Conservation (phyloP, 345 rosid genomes). For the sweet orange (Citrus sinensis) region DNA sequence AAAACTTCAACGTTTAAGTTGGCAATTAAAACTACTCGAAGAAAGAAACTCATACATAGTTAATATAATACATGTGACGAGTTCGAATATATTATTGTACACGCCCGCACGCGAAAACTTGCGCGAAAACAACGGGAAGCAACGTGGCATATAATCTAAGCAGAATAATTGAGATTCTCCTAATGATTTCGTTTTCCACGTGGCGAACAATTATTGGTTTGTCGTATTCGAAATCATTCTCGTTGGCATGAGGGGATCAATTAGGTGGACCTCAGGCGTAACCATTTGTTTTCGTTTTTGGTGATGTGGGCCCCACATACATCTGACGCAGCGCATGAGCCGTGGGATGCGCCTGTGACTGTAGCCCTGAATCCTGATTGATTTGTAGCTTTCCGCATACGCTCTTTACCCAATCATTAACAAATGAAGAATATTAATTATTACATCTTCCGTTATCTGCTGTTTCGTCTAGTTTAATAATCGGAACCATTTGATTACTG, state of each 20-base stretch:
- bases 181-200: constrained; percentile 15
- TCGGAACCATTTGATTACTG: not conserved
- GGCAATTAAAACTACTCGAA: not conserved
- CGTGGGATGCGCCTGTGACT: constrained; percentile 27
- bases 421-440: not conserved
- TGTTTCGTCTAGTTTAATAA: too few species aligned
- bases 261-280: constrained; percentile 13
- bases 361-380: constrained; percentile 20
- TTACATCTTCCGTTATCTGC: not conserved
- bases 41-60: not conserved
- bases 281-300: too few species aligned
- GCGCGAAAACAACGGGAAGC: constrained; percentile 19
- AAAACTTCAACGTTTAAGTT: not conserved
- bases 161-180: constrained; percentile 11
- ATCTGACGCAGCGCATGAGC: constrained; percentile 36
- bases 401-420: constrained; percentile 21
- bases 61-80: not conserved
- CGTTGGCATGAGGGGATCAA: not conserved
- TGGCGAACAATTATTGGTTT: constrained; percentile 4
- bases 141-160: constrained; percentile 21
- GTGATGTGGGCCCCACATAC: not conserved
- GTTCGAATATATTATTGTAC: not conserved
- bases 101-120: constrained; percentile 5
- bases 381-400: constrained; percentile 22
- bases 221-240: constrained; percentile 13